Evolutionary conservation across 805 yeast species (phyloP).

Genomic region (Wickerhamomyces pijperi): DNA sequence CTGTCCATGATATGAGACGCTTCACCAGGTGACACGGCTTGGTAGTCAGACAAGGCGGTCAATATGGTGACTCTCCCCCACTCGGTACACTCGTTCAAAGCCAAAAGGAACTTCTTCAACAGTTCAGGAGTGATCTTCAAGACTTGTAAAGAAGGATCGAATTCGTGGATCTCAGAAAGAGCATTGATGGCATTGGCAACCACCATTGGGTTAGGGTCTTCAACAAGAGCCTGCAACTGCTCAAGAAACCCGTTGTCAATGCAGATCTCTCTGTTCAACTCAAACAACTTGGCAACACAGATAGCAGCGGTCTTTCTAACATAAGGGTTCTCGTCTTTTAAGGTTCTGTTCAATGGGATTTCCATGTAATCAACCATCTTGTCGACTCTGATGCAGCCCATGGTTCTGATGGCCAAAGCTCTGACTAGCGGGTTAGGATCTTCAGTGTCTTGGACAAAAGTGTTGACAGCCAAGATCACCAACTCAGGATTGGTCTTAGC

Average conservation of each 20-base stretch:
- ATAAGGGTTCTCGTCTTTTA: conserved; percentile 90
- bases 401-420: conserved; percentile 93
- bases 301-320: conserved; percentile 97
- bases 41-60: conserved; percentile 67
- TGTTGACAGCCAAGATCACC: conserved; percentile 91
- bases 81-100: conserved; percentile 94
- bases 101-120: conserved; percentile 57
- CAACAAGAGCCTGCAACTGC: conserved; percentile 51
- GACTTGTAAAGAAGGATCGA: conserved; percentile 43
- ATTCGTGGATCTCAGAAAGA: conserved; percentile 68
- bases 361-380: conserved; percentile 93
- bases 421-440: conserved; percentile 95
- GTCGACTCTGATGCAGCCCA: conserved; percentile 96
- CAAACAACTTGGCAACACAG: conserved; percentile 92
- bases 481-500: conserved; percentile 95
- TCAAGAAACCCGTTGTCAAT: conserved; percentile 79
- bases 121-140: conserved; percentile 29
- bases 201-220: conserved; percentile 93
- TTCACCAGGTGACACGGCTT: conserved; percentile 45
- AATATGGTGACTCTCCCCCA: conserved; percentile 95
- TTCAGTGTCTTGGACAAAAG: conserved; percentile 89
- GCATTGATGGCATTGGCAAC: conserved; percentile 90
- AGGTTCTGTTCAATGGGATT: conserved; percentile 74
- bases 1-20: conserved; percentile 81
- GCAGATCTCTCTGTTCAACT: conserved; percentile 69